Base-by-base conservation (phyloP, 2,329 filamentous ascomycete genomes). In the Chrysoporthe austroafricana region DNA sequence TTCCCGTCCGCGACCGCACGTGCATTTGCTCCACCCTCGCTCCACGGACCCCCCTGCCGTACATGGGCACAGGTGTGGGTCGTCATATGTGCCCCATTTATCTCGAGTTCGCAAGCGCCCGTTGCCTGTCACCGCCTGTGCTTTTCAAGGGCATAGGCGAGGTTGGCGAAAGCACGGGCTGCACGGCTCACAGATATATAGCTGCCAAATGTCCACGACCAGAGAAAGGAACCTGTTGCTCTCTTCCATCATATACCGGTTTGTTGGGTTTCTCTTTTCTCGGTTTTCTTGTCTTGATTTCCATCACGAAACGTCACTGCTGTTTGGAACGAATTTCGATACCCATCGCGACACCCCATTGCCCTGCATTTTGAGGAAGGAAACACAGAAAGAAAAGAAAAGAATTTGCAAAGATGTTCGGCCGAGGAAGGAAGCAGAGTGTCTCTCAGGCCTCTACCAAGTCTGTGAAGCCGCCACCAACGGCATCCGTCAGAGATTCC, bases 401-500 rank as follows among this genome's bases (percentile, higher is more conserved):
- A 39, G 48, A 26, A 43, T 14, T 13, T 13, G 39, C 34, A 52
- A 68, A 66, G 36, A 70, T 70, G 68, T 70, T 70, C 50, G 66
- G 68, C 66, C 68, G 68, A 61, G 63, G 62, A 64, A 70, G 68
- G 16, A 70, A 70, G 18, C 66, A 66, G 63, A 70, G 68, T 50
- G 66, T 70, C 52, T 70, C 68, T 26, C 66, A 68, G 54, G 57
- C 43, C 52, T 65, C 68, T 43, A 62, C 84, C 66, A 85, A 85
- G 70, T 73, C 73, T 32, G 80, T 77, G 72, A 86, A 84, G 72
- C 84, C 85, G 6, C 85, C 77, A 72, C 80, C 84, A 4, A 87
- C 85, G 1, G 86, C 87, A 73, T 84, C 80, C 75, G 54, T 67
- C 75, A 86, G 85, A 71, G 82, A 83, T 42, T 79, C 80, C 59